Base-by-base conservation (phyloP, 176 grass and related monocot genomes). In the Rhynchospora breviuscula region DNA sequence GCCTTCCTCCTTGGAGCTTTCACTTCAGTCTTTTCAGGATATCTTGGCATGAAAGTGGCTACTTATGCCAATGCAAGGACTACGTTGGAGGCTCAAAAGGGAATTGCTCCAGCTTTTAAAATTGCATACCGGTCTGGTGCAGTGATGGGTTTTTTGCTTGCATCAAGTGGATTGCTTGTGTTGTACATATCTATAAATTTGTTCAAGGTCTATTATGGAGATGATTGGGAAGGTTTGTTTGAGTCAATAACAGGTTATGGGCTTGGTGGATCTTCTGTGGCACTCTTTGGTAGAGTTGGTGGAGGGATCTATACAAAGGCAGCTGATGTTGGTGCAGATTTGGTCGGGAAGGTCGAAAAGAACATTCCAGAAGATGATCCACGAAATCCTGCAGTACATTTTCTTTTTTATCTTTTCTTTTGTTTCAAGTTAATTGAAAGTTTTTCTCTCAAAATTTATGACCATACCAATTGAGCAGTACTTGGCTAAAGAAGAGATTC, bases 321-420 rank as follows among this genome's bases (percentile, higher is more conserved):
- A 0, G 90, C 90, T 33, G 93, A 95, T 80, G 93, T 92, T 67
- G 90, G 93, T 58, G 90, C 93, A 44, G 93, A 95, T 88, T 89
- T 95, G 48, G 93, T 95, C 11, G 93, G 93, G 6, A 95, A 95
- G 62, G 86, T 95, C 5, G 93, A 95, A 84, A 79, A 53, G 29
- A 89, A 92, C 73, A 95, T 95, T 72, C 93, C 93, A 31, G 93
- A 95, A 87, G 90, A 95, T 74, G 93, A 95, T 46, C 93, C 93
- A 2, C 84, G 93, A 65, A 95, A 95, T 86, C 90, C 93, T 70
- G 93, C 93, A 62, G 93, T 95, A 76, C 40, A 21, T 53, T 81
- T 44, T 57, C 47, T 13, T 25, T 47, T 69, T 43, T 4, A 57
- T 26, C 73, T 78, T 56, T 78, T 54, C 71, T 13, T 7, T 63